phyloP scores from a whole-genome alignment of 2,329 filamentous ascomycete genomes.

The Phialemoniopsis sp. region DNA sequence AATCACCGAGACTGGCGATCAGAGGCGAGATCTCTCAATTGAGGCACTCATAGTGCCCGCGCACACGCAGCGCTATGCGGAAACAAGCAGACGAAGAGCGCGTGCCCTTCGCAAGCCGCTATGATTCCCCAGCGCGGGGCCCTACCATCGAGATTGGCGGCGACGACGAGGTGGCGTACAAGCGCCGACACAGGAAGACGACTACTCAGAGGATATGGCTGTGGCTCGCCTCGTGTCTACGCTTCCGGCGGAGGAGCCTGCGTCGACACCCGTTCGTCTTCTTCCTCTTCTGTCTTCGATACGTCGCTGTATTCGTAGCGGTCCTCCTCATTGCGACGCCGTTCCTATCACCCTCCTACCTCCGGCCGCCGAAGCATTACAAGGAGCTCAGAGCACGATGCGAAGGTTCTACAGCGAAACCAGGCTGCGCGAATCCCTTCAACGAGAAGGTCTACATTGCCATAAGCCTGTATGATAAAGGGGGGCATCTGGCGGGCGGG shows the following conservation, averaged over 20 bases:
- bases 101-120: neutral
- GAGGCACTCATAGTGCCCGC: too few relatives aligned
- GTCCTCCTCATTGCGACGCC: conserved; percentile 27
- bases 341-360: conserved; percentile 39
- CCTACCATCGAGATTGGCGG: neutral
- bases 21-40: too few relatives aligned
- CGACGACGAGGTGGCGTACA: neutral
- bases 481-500: conserved; percentile 56
- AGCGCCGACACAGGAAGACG: neutral
- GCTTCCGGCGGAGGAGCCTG: neutral
- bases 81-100: neutral
- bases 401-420: conserved; percentile 13
- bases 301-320: conserved; percentile 33
- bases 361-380: conserved; percentile 31
- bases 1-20: too few relatives aligned
- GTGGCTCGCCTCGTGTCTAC: neutral
- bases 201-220: neutral
- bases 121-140: too few relatives aligned
- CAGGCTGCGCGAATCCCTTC: conserved; percentile 30
- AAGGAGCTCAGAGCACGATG: conserved; percentile 23
- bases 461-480: conserved; percentile 63
- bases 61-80: too few relatives aligned
- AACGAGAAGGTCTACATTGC: conserved; percentile 71
- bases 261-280: neutral
- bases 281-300: too few relatives aligned